Conservation (phyloP, 2,329 filamentous ascomycete genomes). For the Ophiostoma quercus region DNA sequence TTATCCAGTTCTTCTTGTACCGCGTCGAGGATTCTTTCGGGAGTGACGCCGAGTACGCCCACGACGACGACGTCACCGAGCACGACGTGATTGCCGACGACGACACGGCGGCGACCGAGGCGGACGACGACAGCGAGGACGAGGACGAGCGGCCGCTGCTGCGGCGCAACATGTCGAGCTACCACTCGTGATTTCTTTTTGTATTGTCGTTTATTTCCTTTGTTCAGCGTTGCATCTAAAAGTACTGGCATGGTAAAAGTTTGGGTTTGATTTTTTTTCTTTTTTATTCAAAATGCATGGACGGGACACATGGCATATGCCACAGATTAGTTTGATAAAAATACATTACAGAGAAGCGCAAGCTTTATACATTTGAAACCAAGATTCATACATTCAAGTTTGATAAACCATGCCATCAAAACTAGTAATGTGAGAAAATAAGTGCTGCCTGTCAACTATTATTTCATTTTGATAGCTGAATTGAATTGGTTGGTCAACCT, state of each 20-base stretch:
- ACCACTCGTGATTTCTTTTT: slow-evolving; percentile 12
- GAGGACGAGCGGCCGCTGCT: slow-evolving; percentile 40
- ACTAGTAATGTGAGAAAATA: too few species aligned
- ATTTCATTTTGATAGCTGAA: too few species aligned
- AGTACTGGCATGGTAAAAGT: slow-evolving; percentile 17
- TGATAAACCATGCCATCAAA: too few species aligned
- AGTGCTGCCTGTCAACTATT: too few species aligned
- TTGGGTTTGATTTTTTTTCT: neutral
- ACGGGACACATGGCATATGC: neutral
- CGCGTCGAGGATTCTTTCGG: slow-evolving; percentile 34
- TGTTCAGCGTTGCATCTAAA: slow-evolving; percentile 7
- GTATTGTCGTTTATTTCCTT: neutral
- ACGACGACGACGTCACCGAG: slow-evolving; percentile 28
- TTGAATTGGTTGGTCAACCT: too few species aligned
- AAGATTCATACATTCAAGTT: too few species aligned
- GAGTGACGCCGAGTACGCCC: slow-evolving; percentile 26
- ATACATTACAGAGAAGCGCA: slow-evolving; percentile 1
- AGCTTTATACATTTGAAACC: neutral
- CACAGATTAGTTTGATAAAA: neutral
- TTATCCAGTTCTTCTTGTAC: slow-evolving; percentile 89
- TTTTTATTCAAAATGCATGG: neutral
- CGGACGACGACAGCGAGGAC: slow-evolving; percentile 32
- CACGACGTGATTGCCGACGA: slow-evolving; percentile 24
- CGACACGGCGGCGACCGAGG: slow-evolving; percentile 14
- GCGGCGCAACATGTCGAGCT: slow-evolving; percentile 31